Percentiles rank a stretch among this genome's conserved stretches.
Evolutionary conservation across 306 rosid species (phyloP).

Genomic region (Vigna reflexopilosa): DNA sequence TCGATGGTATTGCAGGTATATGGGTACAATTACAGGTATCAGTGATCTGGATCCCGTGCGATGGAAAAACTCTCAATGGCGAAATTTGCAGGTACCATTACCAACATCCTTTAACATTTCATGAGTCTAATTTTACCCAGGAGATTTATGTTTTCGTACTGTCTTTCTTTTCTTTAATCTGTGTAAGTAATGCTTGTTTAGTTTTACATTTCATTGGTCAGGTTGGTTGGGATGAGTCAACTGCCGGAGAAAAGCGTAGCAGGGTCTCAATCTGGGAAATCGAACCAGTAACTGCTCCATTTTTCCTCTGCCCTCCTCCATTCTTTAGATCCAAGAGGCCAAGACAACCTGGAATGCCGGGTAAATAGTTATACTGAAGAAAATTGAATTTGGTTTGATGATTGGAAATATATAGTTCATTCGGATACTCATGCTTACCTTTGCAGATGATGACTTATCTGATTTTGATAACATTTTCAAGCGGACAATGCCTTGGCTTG

Average conservation of each 20-base stretch:
- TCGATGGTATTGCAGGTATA: constrained; percentile 68
- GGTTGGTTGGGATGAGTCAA: constrained; percentile 99
- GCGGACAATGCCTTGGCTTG: constrained; percentile 89
- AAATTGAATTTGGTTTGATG: constrained; percentile 7
- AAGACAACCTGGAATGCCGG: constrained; percentile 93
- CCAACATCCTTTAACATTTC: constrained; percentile 22
- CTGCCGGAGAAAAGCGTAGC: constrained; percentile 88
- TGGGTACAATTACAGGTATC: constrained; percentile 97
- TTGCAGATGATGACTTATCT: constrained; percentile 77
- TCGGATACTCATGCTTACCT: constrained; percentile 18
- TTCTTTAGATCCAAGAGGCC: constrained; percentile 87
- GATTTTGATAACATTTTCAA: constrained; percentile 75
- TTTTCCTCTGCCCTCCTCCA: constrained; percentile 94
- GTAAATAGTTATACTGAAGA: constrained; percentile 46
- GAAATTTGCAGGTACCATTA: constrained; percentile 82
- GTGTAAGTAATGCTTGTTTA: constrained; percentile 6
- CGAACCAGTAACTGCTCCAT: constrained; percentile 97
- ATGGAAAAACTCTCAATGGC: constrained; percentile 99
- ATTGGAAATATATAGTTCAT: constrained; percentile 6
- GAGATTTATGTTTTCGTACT: background rate
- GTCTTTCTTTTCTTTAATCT: background rate
- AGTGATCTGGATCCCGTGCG: constrained; percentile 90
- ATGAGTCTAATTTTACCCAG: background rate
- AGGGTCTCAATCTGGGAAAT: constrained; percentile 97
- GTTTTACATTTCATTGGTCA: constrained; percentile 38